Conservation (phyloP, 257 asterid genomes). For the Cruciata laevipes region DNA sequence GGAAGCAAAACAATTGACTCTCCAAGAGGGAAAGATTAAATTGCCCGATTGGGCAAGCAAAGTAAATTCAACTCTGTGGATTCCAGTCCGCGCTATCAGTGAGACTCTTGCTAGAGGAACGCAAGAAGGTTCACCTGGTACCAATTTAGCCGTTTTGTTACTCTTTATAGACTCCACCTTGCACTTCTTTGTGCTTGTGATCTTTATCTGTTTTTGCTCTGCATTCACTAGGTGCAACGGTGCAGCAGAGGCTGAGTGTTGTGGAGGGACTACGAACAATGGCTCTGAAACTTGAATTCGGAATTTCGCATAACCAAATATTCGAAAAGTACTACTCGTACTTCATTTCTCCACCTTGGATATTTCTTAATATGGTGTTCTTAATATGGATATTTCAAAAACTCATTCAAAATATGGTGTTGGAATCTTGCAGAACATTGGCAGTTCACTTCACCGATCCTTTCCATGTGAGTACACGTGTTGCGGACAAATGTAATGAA, state of each 20-base stretch:
- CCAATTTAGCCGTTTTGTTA: neutral
- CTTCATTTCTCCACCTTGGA: slow-evolving; percentile 11
- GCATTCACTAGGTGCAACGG: slow-evolving; percentile 45
- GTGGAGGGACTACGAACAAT: slow-evolving; percentile 95
- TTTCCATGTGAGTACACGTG: slow-evolving; percentile 74
- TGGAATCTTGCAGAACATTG: slow-evolving; percentile 55
- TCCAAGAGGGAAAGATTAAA: slow-evolving; percentile 57
- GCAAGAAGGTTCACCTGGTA: slow-evolving; percentile 61
- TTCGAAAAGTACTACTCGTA: slow-evolving; percentile 79
- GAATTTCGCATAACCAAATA: slow-evolving; percentile 83
- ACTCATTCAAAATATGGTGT: slow-evolving; percentile 26
- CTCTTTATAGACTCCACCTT: neutral
- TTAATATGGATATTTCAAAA: no score
- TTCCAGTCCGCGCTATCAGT: slow-evolving; percentile 73
- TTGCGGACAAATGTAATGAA: slow-evolving; percentile 87
- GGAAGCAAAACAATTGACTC: slow-evolving; percentile 48
- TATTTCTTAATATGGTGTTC: slow-evolving; percentile 16
- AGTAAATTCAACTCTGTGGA: slow-evolving; percentile 73
- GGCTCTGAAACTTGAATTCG: slow-evolving; percentile 94
- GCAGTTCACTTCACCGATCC: slow-evolving; percentile 98
- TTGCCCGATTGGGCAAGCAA: slow-evolving; percentile 91
- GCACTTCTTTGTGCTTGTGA: slow-evolving; percentile 9
- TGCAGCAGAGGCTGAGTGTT: slow-evolving; percentile 66
- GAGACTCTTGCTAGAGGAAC: slow-evolving; percentile 73
- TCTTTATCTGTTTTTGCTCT: slow-evolving; percentile 14